These are phyloP conservation scores for Spatholobus suberectus DNA, from an alignment of 306 rosid genomes.

Conservation along the genomic window DNA sequence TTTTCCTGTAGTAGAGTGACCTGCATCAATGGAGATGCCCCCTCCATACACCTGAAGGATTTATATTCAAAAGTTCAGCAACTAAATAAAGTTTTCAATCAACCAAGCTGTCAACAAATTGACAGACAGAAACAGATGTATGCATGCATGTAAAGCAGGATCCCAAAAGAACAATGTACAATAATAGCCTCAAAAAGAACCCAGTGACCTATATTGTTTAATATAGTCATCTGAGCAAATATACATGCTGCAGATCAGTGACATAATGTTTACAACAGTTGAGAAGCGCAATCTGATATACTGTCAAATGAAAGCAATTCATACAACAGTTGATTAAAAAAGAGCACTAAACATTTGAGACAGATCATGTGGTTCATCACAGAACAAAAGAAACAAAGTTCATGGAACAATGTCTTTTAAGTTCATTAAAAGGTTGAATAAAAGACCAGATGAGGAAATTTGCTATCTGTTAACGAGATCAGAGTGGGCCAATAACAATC, in stretches of 20 bases:
- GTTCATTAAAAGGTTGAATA: background rate
- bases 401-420: background rate
- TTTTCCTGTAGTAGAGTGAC: slow-evolving; percentile 44
- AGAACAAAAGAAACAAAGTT: background rate
- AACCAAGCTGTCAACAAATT: slow-evolving; percentile 9
- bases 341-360: background rate
- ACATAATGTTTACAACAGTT: background rate
- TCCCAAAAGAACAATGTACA: background rate
- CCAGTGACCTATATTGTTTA: background rate
- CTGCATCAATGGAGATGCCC: slow-evolving; percentile 47
- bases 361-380: background rate
- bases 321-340: background rate
- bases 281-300: background rate
- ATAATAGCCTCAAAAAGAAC: background rate
- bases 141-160: background rate
- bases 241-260: background rate
- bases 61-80: slow-evolving; percentile 14
- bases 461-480: background rate
- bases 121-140: background rate
- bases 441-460: background rate
- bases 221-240: background rate
- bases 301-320: background rate
- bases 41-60: slow-evolving; percentile 68
- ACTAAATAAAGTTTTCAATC: slow-evolving; percentile 16
- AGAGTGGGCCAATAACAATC: too few species aligned